phyloP scores from a whole-genome alignment of 2,329 filamentous ascomycete species.

The Xylariaceae sp. region DNA sequence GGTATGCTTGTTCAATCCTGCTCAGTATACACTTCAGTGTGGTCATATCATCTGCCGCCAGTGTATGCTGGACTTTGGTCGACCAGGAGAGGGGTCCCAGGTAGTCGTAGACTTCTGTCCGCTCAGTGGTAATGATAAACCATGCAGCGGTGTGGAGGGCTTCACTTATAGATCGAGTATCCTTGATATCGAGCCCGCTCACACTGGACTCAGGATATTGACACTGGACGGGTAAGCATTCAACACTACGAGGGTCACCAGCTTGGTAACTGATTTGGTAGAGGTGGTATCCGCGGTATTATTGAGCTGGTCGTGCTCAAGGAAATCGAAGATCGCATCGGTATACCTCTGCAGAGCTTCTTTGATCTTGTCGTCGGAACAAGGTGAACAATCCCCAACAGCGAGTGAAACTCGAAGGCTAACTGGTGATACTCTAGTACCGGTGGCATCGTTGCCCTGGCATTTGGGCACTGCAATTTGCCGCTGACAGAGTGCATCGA shows the following conservation, averaged over 20 bases:
- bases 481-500: not conserved
- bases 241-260: not conserved
- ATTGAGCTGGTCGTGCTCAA: not conserved
- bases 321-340: not conserved
- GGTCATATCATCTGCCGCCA: constrained; percentile 1
- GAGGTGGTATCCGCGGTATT: not conserved
- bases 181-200: not conserved
- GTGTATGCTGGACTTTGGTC: constrained; percentile 1
- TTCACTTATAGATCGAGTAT: not conserved
- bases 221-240: not conserved
- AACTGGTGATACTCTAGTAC: not conserved
- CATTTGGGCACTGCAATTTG: not conserved
- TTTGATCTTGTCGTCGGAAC: not conserved
- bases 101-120: not conserved
- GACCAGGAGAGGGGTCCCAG: not conserved
- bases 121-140: not conserved
- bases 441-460: not conserved
- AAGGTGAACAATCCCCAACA: not conserved
- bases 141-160: not conserved
- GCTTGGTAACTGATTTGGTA: not conserved
- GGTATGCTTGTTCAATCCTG: not conserved
- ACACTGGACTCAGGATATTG: not conserved
- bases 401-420: not conserved
- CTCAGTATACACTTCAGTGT: not conserved
- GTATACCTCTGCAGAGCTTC: constrained; percentile 1